phyloP scores from a whole-genome alignment of 805 yeast genomes.

The Myxozyma geophila region DNA sequence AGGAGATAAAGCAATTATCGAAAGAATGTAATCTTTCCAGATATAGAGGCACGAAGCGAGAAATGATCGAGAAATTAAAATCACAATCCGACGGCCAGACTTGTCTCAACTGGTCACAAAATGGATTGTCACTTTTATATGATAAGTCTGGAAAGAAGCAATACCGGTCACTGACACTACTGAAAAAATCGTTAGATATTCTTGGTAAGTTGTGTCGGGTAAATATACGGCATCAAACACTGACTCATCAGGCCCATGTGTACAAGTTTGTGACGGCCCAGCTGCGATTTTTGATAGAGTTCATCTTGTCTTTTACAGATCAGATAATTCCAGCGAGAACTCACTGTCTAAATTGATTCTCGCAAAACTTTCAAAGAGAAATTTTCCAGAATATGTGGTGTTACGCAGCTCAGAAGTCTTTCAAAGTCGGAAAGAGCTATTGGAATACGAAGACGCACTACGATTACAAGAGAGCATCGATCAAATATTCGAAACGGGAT shows the following conservation, averaged over 20 bases:
- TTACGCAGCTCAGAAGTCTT: conserved; percentile 34
- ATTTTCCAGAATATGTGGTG: conserved; percentile 30
- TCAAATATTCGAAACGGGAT: conserved; percentile 11
- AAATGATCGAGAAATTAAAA: conserved; percentile 21
- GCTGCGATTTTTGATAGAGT: conserved; percentile 30
- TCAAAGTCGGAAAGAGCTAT: conserved; percentile 21
- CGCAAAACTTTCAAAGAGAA: conserved; percentile 24
- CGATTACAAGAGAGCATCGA: conserved; percentile 23
- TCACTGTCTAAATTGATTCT: conserved; percentile 28
- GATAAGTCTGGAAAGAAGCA: conserved; percentile 19
- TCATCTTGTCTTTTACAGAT: conserved; percentile 30
- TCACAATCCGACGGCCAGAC: conserved; percentile 22
- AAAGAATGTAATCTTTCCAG: conserved; percentile 12
- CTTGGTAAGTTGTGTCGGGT: conserved; percentile 9
- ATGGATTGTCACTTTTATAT: conserved; percentile 20
- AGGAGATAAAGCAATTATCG: conserved; percentile 30
- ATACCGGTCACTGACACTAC: conserved; percentile 6
- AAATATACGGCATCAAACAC: too few relatives aligned
- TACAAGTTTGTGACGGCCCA: conserved; percentile 11
- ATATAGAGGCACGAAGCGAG: conserved; percentile 20
- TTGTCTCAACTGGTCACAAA: conserved; percentile 9
- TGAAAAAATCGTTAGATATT: conserved; percentile 13
- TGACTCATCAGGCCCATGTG: conserved; percentile 23
- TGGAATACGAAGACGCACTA: conserved; percentile 34
- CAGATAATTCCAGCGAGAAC: conserved; percentile 19